Evolutionary conservation across 1,284 basidiomycete species (phyloP), one percentile per base, ranked within the genome.

Genomic region (Trametes hirsuta): DNA sequence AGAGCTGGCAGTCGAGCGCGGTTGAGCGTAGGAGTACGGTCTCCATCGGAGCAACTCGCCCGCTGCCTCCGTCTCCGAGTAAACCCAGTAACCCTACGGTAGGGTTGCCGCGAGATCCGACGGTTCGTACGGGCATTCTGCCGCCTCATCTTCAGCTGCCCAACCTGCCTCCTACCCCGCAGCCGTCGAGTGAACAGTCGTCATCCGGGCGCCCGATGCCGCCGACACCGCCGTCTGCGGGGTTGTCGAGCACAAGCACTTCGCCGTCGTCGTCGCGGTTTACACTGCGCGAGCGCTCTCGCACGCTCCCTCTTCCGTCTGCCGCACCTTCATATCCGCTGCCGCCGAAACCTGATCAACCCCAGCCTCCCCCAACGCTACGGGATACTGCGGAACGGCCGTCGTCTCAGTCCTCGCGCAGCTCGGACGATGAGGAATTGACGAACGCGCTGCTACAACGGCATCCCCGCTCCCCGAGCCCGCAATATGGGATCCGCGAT

Each of bases 351-450:
- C 56, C 56, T 10, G 45, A 15, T 5, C 51, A 62, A 14, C 58
- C 62, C 11, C 22, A 37, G 2, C 47, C 62, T 3, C 54, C 58
- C 1, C 36, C 35, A 4, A 53, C 35, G 12, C 15, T 53, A 1
- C 50, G 18, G 37, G 41, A 47, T 4, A 15, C 57, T 6, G 35
- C 30, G 5, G 53, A 48, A 1, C 60, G 61, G 6, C 58, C 57
- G 15, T 34, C 65, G 4, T 56, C 63, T 2, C 53, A 63, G 44
- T 64, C 68, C 1, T 65, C 66, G 15, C 47, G 45, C 3, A 66
- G 59, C 39, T 71, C 70, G 8, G 71, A 71, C 40, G 69, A 69
- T 35, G 72, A 73, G n/a, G 71, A 72, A 49, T 47, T 72, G 41
- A 66, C 67, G 14, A 66, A 69, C 25, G 62, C 68, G 11, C 40